phyloP scores from a whole-genome alignment of 768 basidiomycete genomes.

The Boletales sp. region DNA sequence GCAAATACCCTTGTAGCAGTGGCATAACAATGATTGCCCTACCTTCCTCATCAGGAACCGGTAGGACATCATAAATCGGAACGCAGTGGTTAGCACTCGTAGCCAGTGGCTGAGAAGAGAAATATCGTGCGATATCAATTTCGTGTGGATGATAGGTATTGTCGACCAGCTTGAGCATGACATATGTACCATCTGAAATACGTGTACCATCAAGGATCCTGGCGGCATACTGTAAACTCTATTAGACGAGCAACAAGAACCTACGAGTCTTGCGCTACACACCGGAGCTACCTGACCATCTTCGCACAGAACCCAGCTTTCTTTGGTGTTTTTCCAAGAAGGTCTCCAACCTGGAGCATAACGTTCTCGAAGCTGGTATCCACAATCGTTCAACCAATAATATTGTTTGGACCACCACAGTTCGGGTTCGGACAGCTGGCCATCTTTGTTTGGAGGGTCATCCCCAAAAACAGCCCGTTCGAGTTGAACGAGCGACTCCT shows the following conservation, averaged over 20 bases:
- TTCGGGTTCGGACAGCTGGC: too few species aligned
- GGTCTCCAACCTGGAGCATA: conserved; percentile 12
- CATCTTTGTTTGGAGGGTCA: too few species aligned
- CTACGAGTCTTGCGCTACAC: not conserved
- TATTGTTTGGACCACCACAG: too few species aligned
- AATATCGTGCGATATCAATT: conserved; percentile 25
- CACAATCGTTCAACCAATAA: not conserved
- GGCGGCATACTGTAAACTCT: too few species aligned
- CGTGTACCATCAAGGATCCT: conserved; percentile 27
- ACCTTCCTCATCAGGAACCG: too few species aligned
- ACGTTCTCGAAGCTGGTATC: conserved; percentile 12
- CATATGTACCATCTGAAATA: conserved; percentile 21
- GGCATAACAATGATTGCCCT: too few species aligned
- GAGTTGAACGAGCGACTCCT: too few species aligned
- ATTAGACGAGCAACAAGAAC: too few species aligned
- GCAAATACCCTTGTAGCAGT: too few species aligned
- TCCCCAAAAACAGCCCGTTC: too few species aligned
- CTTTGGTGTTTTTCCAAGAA: conserved; percentile 2
- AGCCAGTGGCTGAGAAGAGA: not conserved
- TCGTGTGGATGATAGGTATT: conserved; percentile 23
- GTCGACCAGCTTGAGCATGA: conserved; percentile 30
- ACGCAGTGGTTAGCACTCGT: conserved; percentile 32
- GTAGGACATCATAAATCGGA: conserved; percentile 11
- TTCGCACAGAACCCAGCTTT: not conserved
- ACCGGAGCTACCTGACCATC: not conserved